phyloP scores from a whole-genome alignment of 495 filamentous ascomycete genomes.

The Aspergillus affinis region DNA sequence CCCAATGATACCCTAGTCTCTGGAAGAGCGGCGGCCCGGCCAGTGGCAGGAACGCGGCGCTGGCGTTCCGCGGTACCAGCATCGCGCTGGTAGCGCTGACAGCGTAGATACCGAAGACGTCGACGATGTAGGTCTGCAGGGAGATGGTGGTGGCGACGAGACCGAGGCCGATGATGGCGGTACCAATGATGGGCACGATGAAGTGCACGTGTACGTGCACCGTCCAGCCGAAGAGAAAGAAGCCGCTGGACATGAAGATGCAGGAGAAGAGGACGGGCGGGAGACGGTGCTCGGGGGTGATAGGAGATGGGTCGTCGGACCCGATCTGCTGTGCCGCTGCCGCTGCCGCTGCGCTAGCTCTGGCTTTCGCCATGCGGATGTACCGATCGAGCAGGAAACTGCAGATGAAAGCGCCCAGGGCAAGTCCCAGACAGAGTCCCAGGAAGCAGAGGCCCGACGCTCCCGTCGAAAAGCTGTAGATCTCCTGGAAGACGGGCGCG shows the following conservation, averaged over 20 bases:
- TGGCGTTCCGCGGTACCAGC: slow-evolving; percentile 54
- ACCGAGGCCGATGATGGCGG: slow-evolving; percentile 23
- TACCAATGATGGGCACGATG: slow-evolving; percentile 40
- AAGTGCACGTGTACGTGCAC: slow-evolving; percentile 27
- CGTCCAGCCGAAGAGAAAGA: slow-evolving; percentile 38
- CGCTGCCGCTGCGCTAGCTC: slow-evolving; percentile 47
- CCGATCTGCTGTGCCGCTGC: neutral
- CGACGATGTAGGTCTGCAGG: slow-evolving; percentile 37
- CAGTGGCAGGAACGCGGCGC: slow-evolving; percentile 63
- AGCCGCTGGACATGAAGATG: slow-evolving; percentile 26
- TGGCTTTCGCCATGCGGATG: slow-evolving; percentile 52
- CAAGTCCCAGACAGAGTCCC: slow-evolving; percentile 59
- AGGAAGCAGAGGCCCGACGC: slow-evolving; percentile 60
- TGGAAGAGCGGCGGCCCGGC: slow-evolving; percentile 62
- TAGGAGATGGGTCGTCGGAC: neutral
- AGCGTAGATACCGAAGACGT: slow-evolving; percentile 40
- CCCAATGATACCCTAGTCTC: slow-evolving; percentile 62
- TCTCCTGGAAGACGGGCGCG: slow-evolving; percentile 57
- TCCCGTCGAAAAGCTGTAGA: slow-evolving; percentile 55
- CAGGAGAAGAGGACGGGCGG: slow-evolving; percentile 57
- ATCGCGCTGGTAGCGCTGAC: slow-evolving; percentile 60
- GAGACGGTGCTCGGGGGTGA: slow-evolving; percentile 64
- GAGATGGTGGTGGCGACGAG: slow-evolving; percentile 30
- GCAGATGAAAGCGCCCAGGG: slow-evolving; percentile 45
- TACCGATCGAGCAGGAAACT: slow-evolving; percentile 57